Base-by-base conservation (phyloP, 306 rosid genomes). In the Castanea sativa region DNA sequence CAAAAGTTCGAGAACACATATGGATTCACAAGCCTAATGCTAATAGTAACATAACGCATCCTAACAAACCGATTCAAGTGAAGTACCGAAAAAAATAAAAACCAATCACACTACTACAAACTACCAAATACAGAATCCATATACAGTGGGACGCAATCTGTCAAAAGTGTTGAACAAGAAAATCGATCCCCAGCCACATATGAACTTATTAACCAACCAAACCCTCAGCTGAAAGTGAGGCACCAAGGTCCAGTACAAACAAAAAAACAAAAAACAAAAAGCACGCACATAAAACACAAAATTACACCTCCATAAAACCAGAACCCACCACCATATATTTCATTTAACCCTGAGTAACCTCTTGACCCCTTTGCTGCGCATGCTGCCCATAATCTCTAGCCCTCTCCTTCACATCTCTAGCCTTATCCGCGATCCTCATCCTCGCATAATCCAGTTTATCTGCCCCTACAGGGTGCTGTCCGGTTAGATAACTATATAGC, bases 401-500 rank as follows among this genome's bases (percentile, higher is more conserved):
- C 71, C 79, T 87, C 1, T 81, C 84, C 85, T 81, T 89, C 43
- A 76, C 79, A 57, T 88, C 91, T 71, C 82, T 87, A 3, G 88
- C 85, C 81, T 74, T 85, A 33, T 87, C 91, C 0, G 79, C 77
- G 15, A 89, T 82, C 65, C 55, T 32, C 73, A 79, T 75, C 64
- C 73, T 84, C 18, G 88, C 93, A 75, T 85, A 79, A n/a, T 85
- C 93, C 30, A 85, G 81, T 49, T 38, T 43, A 33, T 85, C 85
- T 18, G 88, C 18, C 9, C 91, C 91, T 0, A 60, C 43, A 11
- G 87, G 93, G 2, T 82, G 80, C 21, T 79, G 79, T 0, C 89
- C 85, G 0, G 88, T 11, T 16, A 85, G 83, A 6, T 87, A 89
- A 38, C 68, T 87, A 55, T 86, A 86, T 19, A 91, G 73, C 91